A percentile compares a stretch with the other conserved stretches of the same genome.
These are phyloP conservation scores for Loxodes magnus DNA, from an alignment of 73 alveolate genomes.

Conservation along the genomic window DNA sequence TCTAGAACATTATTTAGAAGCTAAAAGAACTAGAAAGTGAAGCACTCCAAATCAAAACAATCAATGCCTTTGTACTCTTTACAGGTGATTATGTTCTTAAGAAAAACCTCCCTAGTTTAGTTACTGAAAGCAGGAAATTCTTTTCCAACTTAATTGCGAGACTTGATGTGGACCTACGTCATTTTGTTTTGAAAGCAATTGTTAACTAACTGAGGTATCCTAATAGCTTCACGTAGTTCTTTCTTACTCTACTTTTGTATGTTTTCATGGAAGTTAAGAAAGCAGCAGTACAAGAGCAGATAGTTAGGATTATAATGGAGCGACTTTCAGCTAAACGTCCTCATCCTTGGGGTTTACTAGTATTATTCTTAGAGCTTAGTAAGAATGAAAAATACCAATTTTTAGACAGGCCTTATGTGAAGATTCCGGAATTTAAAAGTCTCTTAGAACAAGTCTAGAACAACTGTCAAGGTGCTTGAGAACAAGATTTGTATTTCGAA, in stretches of 20 bases:
- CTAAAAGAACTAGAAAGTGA: no score
- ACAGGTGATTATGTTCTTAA: slow-evolving; percentile 44
- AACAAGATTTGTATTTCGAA: no score
- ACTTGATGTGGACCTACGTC: slow-evolving; percentile 54
- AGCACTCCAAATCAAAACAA: slow-evolving; percentile 45
- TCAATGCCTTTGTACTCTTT: slow-evolving; percentile 62
- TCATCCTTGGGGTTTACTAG: slow-evolving; percentile 91
- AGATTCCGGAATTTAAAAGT: no score
- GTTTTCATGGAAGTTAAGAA: slow-evolving; percentile 45
- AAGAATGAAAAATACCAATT: slow-evolving; percentile 59
- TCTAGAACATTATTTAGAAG: no score
- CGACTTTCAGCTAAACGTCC: slow-evolving; percentile 75
- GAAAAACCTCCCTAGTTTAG: no score
- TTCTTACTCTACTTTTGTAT: slow-evolving; percentile 48
- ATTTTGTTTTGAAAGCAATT: slow-evolving; percentile 58
- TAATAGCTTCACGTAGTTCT: slow-evolving; percentile 77
- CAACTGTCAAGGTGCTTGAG: no score
- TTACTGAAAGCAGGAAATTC: slow-evolving; percentile 50
- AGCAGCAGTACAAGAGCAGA: slow-evolving; percentile 51
- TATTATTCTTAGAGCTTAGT: slow-evolving; percentile 71
- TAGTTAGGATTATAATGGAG: slow-evolving; percentile 61
- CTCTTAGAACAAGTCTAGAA: no score
- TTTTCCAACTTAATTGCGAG: slow-evolving; percentile 38
- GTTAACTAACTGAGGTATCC: slow-evolving; percentile 86
- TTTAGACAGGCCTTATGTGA: slow-evolving; percentile 30